Evolutionary conservation across 2,329 filamentous ascomycete genomes (phyloP).

Genomic region (Ophiocordyceps unilateralis): DNA sequence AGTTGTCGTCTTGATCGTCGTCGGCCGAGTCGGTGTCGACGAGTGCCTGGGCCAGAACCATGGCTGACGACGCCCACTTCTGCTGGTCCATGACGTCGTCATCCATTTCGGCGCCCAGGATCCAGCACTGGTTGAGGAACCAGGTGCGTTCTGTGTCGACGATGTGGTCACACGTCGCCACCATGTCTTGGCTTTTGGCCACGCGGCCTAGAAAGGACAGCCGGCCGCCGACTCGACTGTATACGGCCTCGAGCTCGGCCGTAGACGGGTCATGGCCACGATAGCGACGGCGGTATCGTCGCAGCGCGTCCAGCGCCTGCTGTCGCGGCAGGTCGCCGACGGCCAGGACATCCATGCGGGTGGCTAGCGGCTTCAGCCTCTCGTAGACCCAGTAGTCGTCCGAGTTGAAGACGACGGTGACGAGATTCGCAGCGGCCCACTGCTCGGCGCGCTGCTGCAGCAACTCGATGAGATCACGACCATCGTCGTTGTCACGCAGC

Average conservation of each 20-base stretch:
- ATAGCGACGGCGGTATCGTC: constrained; percentile 67
- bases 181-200: constrained; percentile 71
- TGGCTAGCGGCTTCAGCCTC: constrained; percentile 77
- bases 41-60: constrained; percentile 80
- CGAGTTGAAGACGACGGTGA: constrained; percentile 86
- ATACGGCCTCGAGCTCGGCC: constrained; percentile 55
- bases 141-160: constrained; percentile 55
- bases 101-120: constrained; percentile 60
- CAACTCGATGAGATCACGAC: constrained; percentile 82
- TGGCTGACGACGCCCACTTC: constrained; percentile 85
- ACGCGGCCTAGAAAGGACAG: constrained; percentile 78
- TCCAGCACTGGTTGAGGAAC: constrained; percentile 63
- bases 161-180: constrained; percentile 59
- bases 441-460: constrained; percentile 91
- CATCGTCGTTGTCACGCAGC: constrained; percentile 78
- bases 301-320: constrained; percentile 60
- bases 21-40: constrained; percentile 58
- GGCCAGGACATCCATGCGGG: constrained; percentile 83
- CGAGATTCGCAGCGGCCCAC: constrained; percentile 83
- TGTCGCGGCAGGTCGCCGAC: constrained; percentile 67
- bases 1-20: constrained; percentile 38
- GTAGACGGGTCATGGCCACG: constrained; percentile 41
- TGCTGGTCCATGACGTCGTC: constrained; percentile 98
- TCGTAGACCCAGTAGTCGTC: constrained; percentile 99
- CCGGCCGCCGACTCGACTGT: constrained; percentile 72